Evolutionary conservation across 306 rosid genomes (phyloP).

Genomic region (Prunus mira): DNA sequence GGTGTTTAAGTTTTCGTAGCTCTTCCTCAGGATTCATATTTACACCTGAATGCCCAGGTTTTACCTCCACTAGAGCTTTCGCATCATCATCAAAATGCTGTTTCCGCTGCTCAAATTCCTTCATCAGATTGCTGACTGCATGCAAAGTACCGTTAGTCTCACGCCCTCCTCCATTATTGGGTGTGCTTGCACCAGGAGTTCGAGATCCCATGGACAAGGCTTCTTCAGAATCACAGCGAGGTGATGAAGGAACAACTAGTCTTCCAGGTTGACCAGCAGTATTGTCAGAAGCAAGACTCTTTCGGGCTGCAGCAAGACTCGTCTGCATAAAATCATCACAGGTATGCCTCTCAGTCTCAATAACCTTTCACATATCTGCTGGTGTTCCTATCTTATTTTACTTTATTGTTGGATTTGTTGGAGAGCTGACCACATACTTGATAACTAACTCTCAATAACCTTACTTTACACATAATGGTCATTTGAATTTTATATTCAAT

Average conservation of each 20-base stretch:
- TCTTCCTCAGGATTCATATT: slow-evolving; percentile 50
- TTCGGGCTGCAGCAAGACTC: slow-evolving; percentile 85
- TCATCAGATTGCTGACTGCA: slow-evolving; percentile 55
- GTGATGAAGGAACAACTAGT: slow-evolving; percentile 33
- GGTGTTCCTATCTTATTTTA: not conserved
- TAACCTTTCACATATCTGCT: not conserved
- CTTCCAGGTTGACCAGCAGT: slow-evolving; percentile 43
- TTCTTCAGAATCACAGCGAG: slow-evolving; percentile 74
- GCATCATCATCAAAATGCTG: slow-evolving; percentile 68
- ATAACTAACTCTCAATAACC: not conserved
- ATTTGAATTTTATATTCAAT: not conserved
- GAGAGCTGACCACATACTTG: not conserved
- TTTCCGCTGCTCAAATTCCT: slow-evolving; percentile 73
- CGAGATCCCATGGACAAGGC: slow-evolving; percentile 65
- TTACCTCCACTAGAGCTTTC: slow-evolving; percentile 52
- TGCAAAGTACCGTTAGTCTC: slow-evolving; percentile 48
- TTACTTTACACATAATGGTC: not conserved
- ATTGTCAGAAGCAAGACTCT: slow-evolving; percentile 64
- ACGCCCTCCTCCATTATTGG: slow-evolving; percentile 52
- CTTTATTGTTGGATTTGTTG: not conserved
- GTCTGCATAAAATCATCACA: slow-evolving; percentile 45
- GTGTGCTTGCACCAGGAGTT: slow-evolving; percentile 73
- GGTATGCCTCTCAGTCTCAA: not conserved
- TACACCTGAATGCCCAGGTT: slow-evolving; percentile 38
- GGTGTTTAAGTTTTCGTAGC: slow-evolving; percentile 53